Evolutionary conservation across 2,329 filamentous ascomycete genomes (phyloP), one percentile per base, ranked within the genome.

Genomic region (Xylariaceae sp.): DNA sequence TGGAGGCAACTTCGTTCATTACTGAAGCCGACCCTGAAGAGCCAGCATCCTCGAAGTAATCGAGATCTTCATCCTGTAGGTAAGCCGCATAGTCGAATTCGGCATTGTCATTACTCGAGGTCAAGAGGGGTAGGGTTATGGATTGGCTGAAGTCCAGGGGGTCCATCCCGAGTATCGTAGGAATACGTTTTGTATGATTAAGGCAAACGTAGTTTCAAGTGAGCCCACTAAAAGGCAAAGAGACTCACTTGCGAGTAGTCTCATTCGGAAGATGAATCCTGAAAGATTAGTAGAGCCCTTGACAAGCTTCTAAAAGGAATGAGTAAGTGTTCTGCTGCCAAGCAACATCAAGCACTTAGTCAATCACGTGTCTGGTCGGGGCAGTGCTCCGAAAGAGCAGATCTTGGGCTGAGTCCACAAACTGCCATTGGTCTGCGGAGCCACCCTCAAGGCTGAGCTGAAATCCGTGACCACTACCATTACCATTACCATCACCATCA

Each of bases 61-160:
- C 51, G 4, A 51, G 7, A 43, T 64, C 56, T 3, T 59, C 59
- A 4, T 64, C 64, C 26, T 57, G 56, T 36, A 62, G 40, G n/a
- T 65, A 67, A 24, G 52, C 48, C 12, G 56, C 34, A 61, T 64
- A 65, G 34, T 62, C 53, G 26, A 65, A 62, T 40, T 60, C 53
- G 19, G 57, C 45, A 8, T 59, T 60, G 26, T 58, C 59, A 34
- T 44, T 53, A 43, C 62, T 51, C 19, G 64, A 29, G 26, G 51
- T 60, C 53, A 64, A 33, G 29, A 64, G 52, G 51, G 65, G 65
- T 14, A 68, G 53, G 29, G 17, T 51, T 41, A 56, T 61, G 17
- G 52, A 58, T 29, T 64, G 56, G 23, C 31, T 53, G 19, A 56
- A 47, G 33, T 63, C 60, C 16, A 57, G 52, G 11, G 60, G 45